Evolutionary conservation across 805 yeast species (phyloP).

Genomic region (Candida andamanensis): DNA sequence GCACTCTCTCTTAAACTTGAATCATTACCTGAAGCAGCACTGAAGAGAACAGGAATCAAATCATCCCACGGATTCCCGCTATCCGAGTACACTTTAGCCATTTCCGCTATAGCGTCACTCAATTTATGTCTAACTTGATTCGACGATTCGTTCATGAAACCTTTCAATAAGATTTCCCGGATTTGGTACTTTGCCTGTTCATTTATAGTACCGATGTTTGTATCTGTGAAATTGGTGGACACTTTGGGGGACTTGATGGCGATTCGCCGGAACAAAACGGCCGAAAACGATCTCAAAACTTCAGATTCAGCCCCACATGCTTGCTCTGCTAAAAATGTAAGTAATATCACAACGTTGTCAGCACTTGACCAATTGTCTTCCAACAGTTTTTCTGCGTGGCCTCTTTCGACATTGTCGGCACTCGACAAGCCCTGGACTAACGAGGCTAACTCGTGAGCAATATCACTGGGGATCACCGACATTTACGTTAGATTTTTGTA

Average conservation of each 20-base stretch:
- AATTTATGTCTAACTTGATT: constrained; percentile 82
- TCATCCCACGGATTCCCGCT: constrained; percentile 68
- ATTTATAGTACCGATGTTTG: constrained; percentile 70
- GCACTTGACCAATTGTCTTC: constrained; percentile 68
- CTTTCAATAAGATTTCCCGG: constrained; percentile 61
- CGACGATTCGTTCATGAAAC: constrained; percentile 66
- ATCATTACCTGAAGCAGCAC: constrained; percentile 52
- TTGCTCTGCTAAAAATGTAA: constrained; percentile 77
- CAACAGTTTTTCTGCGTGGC: constrained; percentile 70
- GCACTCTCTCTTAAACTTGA: constrained; percentile 81
- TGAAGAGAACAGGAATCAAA: constrained; percentile 66
- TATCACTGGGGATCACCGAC: constrained; percentile 57
- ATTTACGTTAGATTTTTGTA: constrained; percentile 13
- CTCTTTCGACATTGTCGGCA: constrained; percentile 67
- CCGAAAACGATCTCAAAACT: constrained; percentile 63
- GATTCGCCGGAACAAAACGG: constrained; percentile 84
- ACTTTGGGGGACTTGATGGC: constrained; percentile 75
- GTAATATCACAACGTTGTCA: constrained; percentile 62
- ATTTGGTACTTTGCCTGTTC: constrained; percentile 57
- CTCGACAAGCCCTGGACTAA: constrained; percentile 62
- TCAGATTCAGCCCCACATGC: constrained; percentile 61
- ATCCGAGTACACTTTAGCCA: constrained; percentile 63
- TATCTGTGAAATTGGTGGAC: constrained; percentile 59
- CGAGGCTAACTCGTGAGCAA: constrained; percentile 46
- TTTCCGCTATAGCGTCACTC: constrained; percentile 90